Conservation (phyloP, 139 green algal genomes). For the Yamagishiella unicocca region DNA sequence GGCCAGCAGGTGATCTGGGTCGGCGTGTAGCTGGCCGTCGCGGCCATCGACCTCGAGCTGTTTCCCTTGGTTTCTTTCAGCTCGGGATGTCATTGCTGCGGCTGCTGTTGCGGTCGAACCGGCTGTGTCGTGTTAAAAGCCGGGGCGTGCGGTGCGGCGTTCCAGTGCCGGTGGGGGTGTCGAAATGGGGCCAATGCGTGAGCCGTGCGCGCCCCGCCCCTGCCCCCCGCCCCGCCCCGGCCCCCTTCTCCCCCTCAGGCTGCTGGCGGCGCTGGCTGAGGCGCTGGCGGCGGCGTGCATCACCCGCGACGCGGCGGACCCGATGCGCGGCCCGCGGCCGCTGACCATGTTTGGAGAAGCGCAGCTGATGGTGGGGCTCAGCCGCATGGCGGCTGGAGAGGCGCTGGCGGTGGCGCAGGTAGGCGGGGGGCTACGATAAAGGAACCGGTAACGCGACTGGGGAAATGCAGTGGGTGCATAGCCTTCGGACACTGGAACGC, state of each 20-base stretch:
- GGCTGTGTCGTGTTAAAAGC: no score
- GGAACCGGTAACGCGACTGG: not conserved
- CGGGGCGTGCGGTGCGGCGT: no score
- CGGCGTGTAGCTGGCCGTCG: no score
- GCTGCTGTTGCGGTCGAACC: no score
- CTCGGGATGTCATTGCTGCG: no score
- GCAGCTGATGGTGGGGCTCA: slow-evolving; percentile 36
- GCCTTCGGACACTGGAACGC: no score
- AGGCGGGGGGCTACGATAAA: not conserved
- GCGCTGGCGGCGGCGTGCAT: slow-evolving; percentile 28
- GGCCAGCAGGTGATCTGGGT: slow-evolving; percentile 35
- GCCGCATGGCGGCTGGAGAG: slow-evolving; percentile 22
- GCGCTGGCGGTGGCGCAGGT: not conserved
- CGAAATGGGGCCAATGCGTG: no score
- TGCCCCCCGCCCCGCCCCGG: no score
- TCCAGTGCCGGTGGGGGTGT: no score
- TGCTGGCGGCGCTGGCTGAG: slow-evolving; percentile 32
- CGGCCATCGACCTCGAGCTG: no score
- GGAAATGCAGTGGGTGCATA: not conserved
- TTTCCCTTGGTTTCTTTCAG: no score
- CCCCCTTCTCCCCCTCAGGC: slow-evolving; percentile 7
- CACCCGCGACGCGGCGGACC: slow-evolving; percentile 24
- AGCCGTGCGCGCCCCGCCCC: no score
- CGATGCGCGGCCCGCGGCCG: not conserved
- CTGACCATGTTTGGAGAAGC: slow-evolving; percentile 14